phyloP scores from a whole-genome alignment of 208 protist genomes.

The Trypanosoma rangeli region DNA sequence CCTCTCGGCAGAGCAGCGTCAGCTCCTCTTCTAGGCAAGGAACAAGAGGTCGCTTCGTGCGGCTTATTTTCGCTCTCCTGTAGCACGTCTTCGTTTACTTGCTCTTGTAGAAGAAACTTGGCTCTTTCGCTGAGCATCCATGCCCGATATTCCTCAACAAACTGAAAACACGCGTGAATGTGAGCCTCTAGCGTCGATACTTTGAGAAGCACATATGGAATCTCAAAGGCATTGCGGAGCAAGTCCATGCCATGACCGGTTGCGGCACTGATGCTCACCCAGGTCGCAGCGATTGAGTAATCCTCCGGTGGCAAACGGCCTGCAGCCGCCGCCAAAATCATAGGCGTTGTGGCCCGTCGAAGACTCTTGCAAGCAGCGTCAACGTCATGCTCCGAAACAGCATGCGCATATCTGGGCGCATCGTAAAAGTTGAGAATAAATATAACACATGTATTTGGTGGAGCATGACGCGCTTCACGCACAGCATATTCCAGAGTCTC shows the following conservation, averaged over 20 bases:
- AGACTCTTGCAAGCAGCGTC: conserved; percentile 35
- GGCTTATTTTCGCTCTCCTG: not conserved
- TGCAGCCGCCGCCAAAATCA: conserved; percentile 45
- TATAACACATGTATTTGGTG: conserved; percentile 54
- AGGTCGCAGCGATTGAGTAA: conserved; percentile 48
- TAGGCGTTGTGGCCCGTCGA: conserved; percentile 44
- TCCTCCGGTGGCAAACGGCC: conserved; percentile 37
- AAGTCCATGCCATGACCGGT: conserved; percentile 48
- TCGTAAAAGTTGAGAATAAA: conserved; percentile 74
- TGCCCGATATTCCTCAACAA: conserved; percentile 26
- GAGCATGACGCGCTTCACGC: conserved; percentile 51
- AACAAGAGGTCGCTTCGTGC: not conserved
- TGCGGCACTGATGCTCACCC: conserved; percentile 47
- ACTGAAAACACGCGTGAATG: conserved; percentile 28
- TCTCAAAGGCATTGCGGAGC: conserved; percentile 51
- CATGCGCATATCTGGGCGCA: conserved; percentile 21
- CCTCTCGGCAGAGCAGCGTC: not conserved
- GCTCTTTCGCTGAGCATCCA: conserved; percentile 15
- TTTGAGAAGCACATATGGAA: conserved; percentile 57
- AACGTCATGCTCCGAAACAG: conserved; percentile 48
- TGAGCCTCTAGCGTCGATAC: conserved; percentile 48
- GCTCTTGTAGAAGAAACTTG: conserved; percentile 11
- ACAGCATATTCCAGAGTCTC: conserved; percentile 69
- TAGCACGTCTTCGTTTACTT: not conserved
- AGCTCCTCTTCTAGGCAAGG: not conserved